phyloP scores from a whole-genome alignment of 2,329 filamentous ascomycete species.

The Aurifilum marmelostoma region DNA sequence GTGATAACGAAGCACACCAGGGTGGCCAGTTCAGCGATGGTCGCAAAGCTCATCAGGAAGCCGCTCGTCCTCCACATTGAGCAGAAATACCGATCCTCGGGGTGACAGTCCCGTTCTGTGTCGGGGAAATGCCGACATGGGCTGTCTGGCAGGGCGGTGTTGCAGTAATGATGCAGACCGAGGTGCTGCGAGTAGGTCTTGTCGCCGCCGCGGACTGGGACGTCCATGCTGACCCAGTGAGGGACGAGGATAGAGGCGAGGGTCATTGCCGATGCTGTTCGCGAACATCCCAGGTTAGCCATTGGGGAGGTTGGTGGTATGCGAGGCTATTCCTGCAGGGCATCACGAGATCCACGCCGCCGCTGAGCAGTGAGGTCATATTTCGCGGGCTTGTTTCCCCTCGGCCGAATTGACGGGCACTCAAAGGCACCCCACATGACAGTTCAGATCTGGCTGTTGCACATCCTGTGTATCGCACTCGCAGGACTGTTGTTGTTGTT shows the following conservation, averaged over 20 bases:
- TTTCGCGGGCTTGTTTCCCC: neutral
- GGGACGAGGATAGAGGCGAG: conserved; percentile 70
- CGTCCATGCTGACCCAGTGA: conserved; percentile 70
- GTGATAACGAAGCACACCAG: conserved; percentile 81
- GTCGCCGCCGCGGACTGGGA: conserved; percentile 50
- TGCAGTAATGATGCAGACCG: conserved; percentile 83
- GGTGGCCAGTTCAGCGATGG: conserved; percentile 79
- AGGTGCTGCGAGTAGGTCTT: conserved; percentile 61
- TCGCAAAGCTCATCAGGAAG: conserved; percentile 80
- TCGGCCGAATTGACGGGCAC: neutral
- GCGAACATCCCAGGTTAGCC: conserved; percentile 37
- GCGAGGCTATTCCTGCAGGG: neutral
- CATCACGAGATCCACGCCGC: conserved; percentile 15
- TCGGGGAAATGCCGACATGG: conserved; percentile 70
- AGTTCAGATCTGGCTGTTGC: neutral
- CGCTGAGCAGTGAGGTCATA: neutral
- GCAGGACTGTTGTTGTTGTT: neutral
- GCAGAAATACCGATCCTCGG: conserved; percentile 77
- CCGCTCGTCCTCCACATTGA: conserved; percentile 87
- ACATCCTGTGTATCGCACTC: neutral
- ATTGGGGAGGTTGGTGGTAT: conserved; percentile 12
- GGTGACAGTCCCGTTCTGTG: conserved; percentile 64
- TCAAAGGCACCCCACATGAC: neutral
- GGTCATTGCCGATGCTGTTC: conserved; percentile 70
- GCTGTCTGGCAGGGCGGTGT: conserved; percentile 57